phyloP scores from a whole-genome alignment of 2,329 filamentous ascomycete species.

The Ophiostoma pallidulum region DNA sequence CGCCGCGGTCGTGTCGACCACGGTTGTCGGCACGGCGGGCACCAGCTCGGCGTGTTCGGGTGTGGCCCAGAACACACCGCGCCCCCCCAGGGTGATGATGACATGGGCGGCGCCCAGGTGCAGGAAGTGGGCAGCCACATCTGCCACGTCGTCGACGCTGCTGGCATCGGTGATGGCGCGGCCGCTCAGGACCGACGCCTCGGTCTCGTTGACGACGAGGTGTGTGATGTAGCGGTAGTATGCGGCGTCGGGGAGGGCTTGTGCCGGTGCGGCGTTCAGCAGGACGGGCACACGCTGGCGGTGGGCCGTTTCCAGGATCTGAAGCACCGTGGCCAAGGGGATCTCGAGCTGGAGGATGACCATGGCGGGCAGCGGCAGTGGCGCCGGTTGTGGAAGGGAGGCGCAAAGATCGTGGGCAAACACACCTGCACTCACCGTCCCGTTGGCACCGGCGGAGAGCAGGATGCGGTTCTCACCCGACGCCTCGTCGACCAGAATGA shows the following conservation, averaged over 20 bases:
- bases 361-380: constrained; percentile 38
- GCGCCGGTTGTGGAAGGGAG: constrained; percentile 7
- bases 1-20: constrained; percentile 87
- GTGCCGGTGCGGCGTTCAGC: constrained; percentile 59
- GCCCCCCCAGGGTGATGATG: constrained; percentile 72
- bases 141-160: too few relatives aligned
- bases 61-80: constrained; percentile 59
- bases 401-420: neutral
- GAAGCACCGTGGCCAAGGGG: constrained; percentile 41
- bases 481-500: constrained; percentile 65
- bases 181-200: constrained; percentile 51
- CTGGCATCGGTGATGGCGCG: constrained; percentile 20
- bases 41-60: constrained; percentile 38
- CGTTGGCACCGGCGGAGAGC: constrained; percentile 61
- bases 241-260: constrained; percentile 47
- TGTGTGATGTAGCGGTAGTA: constrained; percentile 51
- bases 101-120: constrained; percentile 60
- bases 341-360: constrained; percentile 53
- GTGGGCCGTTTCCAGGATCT: constrained; percentile 34
- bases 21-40: constrained; percentile 57
- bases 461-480: constrained; percentile 69
- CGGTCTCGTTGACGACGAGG: constrained; percentile 64
- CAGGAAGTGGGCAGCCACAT: constrained; percentile 46
- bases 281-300: constrained; percentile 42
- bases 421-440: constrained; percentile 29